These are phyloP conservation scores for Atalantia buxifolia DNA, from an alignment of 345 rosid species.

Conservation along the genomic window DNA sequence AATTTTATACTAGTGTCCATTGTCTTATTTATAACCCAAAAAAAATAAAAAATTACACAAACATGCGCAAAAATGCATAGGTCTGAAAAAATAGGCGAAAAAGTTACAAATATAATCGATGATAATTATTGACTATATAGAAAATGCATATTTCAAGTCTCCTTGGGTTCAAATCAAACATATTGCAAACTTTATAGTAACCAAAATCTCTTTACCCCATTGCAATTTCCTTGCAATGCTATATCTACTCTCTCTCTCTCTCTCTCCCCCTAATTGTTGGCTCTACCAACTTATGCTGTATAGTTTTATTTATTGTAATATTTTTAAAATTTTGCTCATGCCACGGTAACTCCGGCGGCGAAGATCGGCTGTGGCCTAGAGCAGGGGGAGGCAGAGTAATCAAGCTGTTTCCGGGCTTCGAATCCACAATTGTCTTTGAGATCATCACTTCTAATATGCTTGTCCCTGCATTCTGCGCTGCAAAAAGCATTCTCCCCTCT, in stretches of 20 bases:
- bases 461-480: conserved; percentile 28
- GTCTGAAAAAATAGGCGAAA: neutral
- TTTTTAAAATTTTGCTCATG: neutral
- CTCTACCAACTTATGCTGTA: neutral
- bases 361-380: conserved; percentile 12
- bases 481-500: conserved; percentile 37
- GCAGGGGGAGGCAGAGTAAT: conserved; percentile 22
- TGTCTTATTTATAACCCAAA: no score
- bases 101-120: neutral
- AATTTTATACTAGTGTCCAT: no score
- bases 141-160: neutral
- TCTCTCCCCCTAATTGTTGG: neutral
- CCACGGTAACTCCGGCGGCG: conserved; percentile 19
- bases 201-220: neutral
- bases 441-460: conserved; percentile 23
- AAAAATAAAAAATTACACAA: no score
- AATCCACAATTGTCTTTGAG: conserved; percentile 18
- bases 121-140: neutral
- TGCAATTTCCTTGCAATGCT: neutral
- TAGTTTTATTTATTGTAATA: neutral
- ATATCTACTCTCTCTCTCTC: neutral
- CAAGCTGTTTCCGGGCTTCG: conserved; percentile 20
- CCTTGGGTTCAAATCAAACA: neutral
- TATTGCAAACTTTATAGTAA: neutral
- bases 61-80: no score